phyloP scores from a whole-genome alignment of 495 filamentous ascomycete genomes.

The Sporormia fimetaria region DNA sequence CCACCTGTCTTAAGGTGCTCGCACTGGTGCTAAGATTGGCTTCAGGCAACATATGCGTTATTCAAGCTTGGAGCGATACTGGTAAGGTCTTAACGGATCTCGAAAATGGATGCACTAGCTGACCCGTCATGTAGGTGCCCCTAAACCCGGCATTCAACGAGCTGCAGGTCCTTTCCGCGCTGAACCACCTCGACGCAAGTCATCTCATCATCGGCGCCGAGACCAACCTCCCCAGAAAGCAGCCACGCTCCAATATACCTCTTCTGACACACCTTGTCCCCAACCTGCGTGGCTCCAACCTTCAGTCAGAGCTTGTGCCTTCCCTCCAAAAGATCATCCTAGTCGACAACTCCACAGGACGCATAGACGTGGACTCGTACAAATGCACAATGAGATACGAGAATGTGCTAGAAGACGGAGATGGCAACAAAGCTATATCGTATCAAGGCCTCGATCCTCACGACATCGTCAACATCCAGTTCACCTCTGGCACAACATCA shows the following conservation, averaged over 20 bases:
- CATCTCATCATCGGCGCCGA: slow-evolving; percentile 76
- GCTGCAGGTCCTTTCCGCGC: slow-evolving; percentile 62
- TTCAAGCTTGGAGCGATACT: slow-evolving; percentile 90
- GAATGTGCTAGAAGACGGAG: slow-evolving; percentile 41
- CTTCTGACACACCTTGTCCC: slow-evolving; percentile 56
- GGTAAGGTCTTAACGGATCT: slow-evolving; percentile 31
- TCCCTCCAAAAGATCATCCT: slow-evolving; percentile 59
- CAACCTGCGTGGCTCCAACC: slow-evolving; percentile 40
- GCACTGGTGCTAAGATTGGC: slow-evolving; percentile 1
- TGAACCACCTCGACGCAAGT: slow-evolving; percentile 61
- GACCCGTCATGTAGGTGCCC: slow-evolving; percentile 46
- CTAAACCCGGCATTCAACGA: slow-evolving; percentile 86
- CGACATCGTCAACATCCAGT: slow-evolving; percentile 91
- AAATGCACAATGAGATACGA: slow-evolving; percentile 46
- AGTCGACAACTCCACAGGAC: slow-evolving; percentile 65
- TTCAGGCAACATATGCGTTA: slow-evolving; percentile 63
- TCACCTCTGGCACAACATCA: slow-evolving; percentile 87
- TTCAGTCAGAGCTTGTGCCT: slow-evolving; percentile 56
- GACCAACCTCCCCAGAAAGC: slow-evolving; percentile 73
- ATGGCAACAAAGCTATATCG: slow-evolving; percentile 24
- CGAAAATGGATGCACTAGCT: background rate
- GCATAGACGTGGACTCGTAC: slow-evolving; percentile 41
- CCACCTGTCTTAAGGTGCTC: background rate
- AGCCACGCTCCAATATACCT: slow-evolving; percentile 61
- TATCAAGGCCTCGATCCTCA: slow-evolving; percentile 44